Percentiles rank a stretch among this genome's conserved stretches.
Conservation (phyloP, 108 stramenopile genomes). For the Skeletonema marinoi region DNA sequence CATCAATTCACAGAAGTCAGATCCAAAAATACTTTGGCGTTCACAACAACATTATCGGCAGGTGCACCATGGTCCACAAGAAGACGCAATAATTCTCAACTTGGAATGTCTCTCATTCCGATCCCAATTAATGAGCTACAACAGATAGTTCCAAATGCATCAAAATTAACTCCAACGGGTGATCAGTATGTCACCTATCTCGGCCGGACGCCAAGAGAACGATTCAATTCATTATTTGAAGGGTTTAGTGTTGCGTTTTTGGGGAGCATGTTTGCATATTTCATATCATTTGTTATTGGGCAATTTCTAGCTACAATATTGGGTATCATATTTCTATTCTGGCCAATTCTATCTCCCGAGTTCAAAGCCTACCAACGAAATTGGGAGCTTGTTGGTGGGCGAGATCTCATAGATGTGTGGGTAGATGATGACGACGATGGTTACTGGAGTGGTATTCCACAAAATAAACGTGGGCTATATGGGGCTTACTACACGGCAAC, state of each 20-base stretch:
- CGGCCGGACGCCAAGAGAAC: conserved; percentile 65
- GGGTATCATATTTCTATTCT: conserved; percentile 71
- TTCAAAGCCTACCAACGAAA: conserved; percentile 77
- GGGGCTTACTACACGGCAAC: conserved; percentile 69
- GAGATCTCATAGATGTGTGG: conserved; percentile 81
- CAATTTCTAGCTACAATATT: conserved; percentile 68
- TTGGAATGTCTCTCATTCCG: conserved; percentile 69
- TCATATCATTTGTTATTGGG: conserved; percentile 77
- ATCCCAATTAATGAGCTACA: conserved; percentile 60
- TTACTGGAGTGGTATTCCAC: conserved; percentile 1
- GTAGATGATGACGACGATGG: conserved; percentile 44
- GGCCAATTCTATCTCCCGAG: conserved; percentile 76
- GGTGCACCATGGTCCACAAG: too few relatives aligned
- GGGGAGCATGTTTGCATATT: conserved; percentile 75
- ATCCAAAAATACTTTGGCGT: too few relatives aligned
- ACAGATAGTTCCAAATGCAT: conserved; percentile 48
- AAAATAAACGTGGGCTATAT: conserved; percentile 68
- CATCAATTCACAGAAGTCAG: too few relatives aligned
- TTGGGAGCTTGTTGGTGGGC: conserved; percentile 79
- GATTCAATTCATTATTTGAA: conserved; percentile 69
- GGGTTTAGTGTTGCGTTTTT: conserved; percentile 64
- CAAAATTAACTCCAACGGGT: conserved; percentile 53
- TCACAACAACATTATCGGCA: too few relatives aligned
- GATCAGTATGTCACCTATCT: conserved; percentile 78
- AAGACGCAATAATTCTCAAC: background rate